These are phyloP conservation scores for Cucurbita argyrosperma DNA, from an alignment of 306 rosid species.

Conservation along the genomic window DNA sequence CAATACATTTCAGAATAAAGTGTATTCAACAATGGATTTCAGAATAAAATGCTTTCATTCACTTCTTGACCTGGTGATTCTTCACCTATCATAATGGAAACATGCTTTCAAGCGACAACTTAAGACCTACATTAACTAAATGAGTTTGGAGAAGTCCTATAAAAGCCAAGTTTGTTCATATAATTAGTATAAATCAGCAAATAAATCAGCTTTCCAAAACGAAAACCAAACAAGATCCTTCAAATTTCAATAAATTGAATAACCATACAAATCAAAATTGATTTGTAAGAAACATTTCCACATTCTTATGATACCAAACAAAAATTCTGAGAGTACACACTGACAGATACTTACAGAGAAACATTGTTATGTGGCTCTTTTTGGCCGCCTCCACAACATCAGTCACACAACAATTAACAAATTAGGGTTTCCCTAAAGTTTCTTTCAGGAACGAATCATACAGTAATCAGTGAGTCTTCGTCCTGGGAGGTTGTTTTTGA, in stretches of 20 bases:
- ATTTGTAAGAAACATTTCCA: neutral
- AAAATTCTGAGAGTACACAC: neutral
- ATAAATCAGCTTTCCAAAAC: neutral
- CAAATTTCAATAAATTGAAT: neutral
- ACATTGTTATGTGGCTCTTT: neutral
- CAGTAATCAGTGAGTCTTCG: conserved; percentile 48
- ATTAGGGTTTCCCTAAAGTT: conserved; percentile 25
- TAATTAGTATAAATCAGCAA: neutral
- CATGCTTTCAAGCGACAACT: neutral
- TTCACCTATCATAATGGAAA: neutral
- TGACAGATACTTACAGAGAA: neutral
- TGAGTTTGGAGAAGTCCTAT: neutral
- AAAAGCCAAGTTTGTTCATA: neutral
- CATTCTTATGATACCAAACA: neutral
- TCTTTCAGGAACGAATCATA: neutral
- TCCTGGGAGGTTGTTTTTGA: conserved; percentile 59
- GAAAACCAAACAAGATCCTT: neutral
- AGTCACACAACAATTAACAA: conserved; percentile 1
- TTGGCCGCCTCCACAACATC: neutral
- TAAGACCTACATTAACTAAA: neutral
- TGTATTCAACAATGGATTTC: neutral
- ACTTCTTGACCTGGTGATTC: neutral
- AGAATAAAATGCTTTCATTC: neutral
- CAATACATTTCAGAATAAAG: neutral
- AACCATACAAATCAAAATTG: neutral